A percentile compares a stretch with the other conserved stretches of the same genome.
Conservation (phyloP, 352 stramenopile genomes). For the Peronospora farinosa region DNA sequence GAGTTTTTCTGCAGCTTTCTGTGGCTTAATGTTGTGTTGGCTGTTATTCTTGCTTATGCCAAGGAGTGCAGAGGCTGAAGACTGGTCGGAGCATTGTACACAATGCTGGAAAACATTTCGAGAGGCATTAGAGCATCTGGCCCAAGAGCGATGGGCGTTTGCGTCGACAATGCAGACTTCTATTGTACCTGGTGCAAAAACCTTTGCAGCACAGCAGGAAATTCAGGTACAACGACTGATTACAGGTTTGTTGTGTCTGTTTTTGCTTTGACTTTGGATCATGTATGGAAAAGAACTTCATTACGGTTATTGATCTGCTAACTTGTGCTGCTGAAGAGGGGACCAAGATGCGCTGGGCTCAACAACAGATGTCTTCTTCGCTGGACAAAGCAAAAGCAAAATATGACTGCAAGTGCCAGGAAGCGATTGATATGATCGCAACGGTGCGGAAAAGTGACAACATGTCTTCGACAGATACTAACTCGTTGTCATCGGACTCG, state of each 20-base stretch:
- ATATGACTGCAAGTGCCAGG: conserved; percentile 68
- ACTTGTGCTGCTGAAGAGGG: conserved; percentile 37
- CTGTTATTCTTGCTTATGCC: neutral
- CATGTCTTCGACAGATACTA: neutral
- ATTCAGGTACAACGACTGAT: conserved; percentile 71
- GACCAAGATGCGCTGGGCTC: conserved; percentile 55
- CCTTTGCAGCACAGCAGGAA: conserved; percentile 70
- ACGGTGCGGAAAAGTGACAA: conserved; percentile 30
- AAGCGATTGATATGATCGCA: conserved; percentile 50
- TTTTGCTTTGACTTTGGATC: neutral
- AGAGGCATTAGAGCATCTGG: conserved; percentile 43
- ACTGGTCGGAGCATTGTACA: conserved; percentile 64
- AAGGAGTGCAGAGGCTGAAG: conserved; percentile 50
- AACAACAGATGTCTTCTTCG: conserved; percentile 53
- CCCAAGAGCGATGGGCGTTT: conserved; percentile 51
- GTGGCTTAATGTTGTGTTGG: neutral
- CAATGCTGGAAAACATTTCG: conserved; percentile 53
- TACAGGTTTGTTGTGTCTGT: conserved; percentile 30
- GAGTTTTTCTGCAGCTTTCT: neutral
- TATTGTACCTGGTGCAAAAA: conserved; percentile 51
- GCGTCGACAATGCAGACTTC: conserved; percentile 53
- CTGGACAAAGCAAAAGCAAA: conserved; percentile 71
- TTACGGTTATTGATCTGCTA: conserved; percentile 4
- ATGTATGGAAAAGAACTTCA: neutral
- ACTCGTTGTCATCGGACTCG: conserved; percentile 9